These are phyloP conservation scores for Globomyces sp. DNA, from an alignment of 371 early-diverging fungal genomes.

Conservation along the genomic window DNA sequence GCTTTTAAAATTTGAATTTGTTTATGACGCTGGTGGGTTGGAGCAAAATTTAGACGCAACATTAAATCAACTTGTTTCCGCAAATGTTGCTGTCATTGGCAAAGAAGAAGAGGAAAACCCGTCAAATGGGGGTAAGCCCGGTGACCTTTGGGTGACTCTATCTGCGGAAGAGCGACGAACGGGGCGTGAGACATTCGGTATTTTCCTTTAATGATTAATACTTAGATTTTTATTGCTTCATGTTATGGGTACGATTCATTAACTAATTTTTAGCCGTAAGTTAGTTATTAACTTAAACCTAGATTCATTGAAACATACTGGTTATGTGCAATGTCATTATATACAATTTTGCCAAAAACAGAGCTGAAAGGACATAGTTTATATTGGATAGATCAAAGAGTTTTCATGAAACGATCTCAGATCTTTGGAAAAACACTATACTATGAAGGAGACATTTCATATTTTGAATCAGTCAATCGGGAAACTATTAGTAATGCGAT, in stretches of 20 bases:
- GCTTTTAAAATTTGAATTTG: slow-evolving; percentile 79
- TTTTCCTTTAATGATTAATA: slow-evolving; percentile 1
- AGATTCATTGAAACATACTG: slow-evolving; percentile 84
- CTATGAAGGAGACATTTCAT: slow-evolving; percentile 76
- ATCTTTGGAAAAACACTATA: slow-evolving; percentile 79
- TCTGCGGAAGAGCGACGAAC: slow-evolving; percentile 66
- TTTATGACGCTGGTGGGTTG: slow-evolving; percentile 76
- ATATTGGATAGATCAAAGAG: slow-evolving; percentile 66
- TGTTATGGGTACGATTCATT: slow-evolving; percentile 64
- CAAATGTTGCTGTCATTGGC: slow-evolving; percentile 36
- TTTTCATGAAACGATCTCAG: slow-evolving; percentile 70
- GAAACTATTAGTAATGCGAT: slow-evolving; percentile 81
- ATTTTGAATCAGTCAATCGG: slow-evolving; percentile 83
- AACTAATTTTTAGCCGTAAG: too few relatives aligned
- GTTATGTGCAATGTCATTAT: slow-evolving; percentile 62
- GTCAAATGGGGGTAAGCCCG: slow-evolving; percentile 15
- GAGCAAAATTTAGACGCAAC: slow-evolving; percentile 70
- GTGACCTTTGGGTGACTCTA: slow-evolving; percentile 36
- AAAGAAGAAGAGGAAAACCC: slow-evolving; percentile 22
- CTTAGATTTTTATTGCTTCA: slow-evolving; percentile 80
- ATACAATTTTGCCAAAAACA: slow-evolving; percentile 52
- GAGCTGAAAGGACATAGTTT: slow-evolving; percentile 18
- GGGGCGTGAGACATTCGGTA: slow-evolving; percentile 79
- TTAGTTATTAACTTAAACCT: too few relatives aligned
- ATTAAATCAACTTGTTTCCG: slow-evolving; percentile 58